phyloP scores from a whole-genome alignment of 495 filamentous ascomycete species.

The Tuber brumale region DNA sequence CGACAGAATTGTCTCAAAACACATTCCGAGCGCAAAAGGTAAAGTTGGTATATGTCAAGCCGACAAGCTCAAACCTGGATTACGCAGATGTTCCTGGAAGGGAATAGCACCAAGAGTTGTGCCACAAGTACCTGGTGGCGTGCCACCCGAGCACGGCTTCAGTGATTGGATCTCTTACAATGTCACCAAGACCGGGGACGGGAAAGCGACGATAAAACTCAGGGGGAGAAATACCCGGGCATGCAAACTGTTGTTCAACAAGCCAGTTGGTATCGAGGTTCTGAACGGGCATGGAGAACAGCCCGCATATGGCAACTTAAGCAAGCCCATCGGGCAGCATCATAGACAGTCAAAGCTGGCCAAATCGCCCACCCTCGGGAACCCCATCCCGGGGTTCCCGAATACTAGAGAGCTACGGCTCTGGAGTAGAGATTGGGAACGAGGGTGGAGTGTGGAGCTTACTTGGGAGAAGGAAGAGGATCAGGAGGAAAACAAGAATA shows the following conservation, averaged over 20 bases:
- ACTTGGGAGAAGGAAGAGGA: conserved; percentile 51
- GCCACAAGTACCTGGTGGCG: conserved; percentile 43
- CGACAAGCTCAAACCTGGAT: conserved; percentile 43
- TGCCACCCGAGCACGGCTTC: conserved; percentile 48
- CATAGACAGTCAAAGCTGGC: conserved; percentile 7
- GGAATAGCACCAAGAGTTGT: conserved; percentile 59
- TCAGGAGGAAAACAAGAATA: conserved; percentile 15
- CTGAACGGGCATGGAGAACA: conserved; percentile 56
- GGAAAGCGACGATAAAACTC: conserved; percentile 50
- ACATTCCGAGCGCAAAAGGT: conserved; percentile 64
- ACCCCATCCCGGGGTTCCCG: conserved; percentile 22
- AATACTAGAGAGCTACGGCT: conserved; percentile 8
- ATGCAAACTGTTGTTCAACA: conserved; percentile 61
- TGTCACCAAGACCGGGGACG: conserved; percentile 46
- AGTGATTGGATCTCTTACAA: conserved; percentile 59
- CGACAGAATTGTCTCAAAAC: conserved; percentile 53
- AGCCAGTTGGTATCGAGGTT: conserved; percentile 50
- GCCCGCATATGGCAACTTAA: conserved; percentile 52
- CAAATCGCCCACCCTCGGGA: conserved; percentile 23
- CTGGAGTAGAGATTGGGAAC: conserved; percentile 61
- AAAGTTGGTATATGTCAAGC: conserved; percentile 53
- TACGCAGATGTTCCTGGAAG: conserved; percentile 63
- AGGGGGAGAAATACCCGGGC: conserved; percentile 60
- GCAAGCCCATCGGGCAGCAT: conserved; percentile 20
- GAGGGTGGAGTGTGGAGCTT: conserved; percentile 68